These are phyloP conservation scores for Amanita exitialis DNA, from an alignment of 768 basidiomycete genomes.

Conservation along the genomic window DNA sequence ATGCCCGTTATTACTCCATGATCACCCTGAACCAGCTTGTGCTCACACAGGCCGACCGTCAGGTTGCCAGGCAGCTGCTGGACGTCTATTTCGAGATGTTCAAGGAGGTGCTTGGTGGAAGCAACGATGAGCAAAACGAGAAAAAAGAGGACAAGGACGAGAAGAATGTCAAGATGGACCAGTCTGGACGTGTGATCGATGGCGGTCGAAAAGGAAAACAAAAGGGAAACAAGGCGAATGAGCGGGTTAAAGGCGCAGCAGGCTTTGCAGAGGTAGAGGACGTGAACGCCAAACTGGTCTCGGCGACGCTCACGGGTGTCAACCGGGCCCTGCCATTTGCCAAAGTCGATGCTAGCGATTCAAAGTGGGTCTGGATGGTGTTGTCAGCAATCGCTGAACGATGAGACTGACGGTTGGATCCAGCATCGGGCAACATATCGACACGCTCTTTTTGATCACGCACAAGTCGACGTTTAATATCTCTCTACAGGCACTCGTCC, in stretches of 20 bases:
- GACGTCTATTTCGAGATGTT: constrained; percentile 95
- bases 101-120: constrained; percentile 72
- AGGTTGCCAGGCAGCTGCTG: constrained; percentile 69
- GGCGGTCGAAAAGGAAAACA: constrained; percentile 23
- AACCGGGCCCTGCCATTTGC: constrained; percentile 95
- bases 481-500: constrained; percentile 81
- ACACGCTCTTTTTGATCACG: constrained; percentile 90
- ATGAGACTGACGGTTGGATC: not conserved
- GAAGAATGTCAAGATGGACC: constrained; percentile 15
- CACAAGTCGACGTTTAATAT: constrained; percentile 97
- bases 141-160: constrained; percentile 25
- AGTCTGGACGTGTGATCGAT: constrained; percentile 23
- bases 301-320: constrained; percentile 87
- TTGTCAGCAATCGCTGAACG: not conserved
- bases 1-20: constrained; percentile 84
- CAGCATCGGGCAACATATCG: constrained; percentile 80
- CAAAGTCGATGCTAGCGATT: constrained; percentile 59
- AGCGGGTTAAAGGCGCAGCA: constrained; percentile 43
- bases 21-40: constrained; percentile 95
- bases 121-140: constrained; percentile 19
- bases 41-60: constrained; percentile 54
- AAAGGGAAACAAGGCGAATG: constrained; percentile 28
- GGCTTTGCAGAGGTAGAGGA: constrained; percentile 73
- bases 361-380: constrained; percentile 39
- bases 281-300: constrained; percentile 70